Evolutionary conservation across 2,329 filamentous ascomycete species (phyloP), one percentile per base, ranked within the genome.

Genomic region (Aureobasidium pullulans): DNA sequence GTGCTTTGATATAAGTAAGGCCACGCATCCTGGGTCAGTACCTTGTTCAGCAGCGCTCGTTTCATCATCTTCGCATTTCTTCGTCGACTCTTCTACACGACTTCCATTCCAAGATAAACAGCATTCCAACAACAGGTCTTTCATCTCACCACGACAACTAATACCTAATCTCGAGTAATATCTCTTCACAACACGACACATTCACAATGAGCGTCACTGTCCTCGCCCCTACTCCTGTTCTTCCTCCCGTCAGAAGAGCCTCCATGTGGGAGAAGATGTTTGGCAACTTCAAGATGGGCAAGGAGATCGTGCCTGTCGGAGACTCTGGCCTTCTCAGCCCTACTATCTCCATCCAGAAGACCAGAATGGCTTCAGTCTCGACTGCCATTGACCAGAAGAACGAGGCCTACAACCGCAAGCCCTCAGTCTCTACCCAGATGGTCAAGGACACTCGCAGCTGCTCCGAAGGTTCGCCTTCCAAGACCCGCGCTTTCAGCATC

Each of bases 1-100:
- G 57, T 40, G 47, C 39, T 50, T 52, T 53, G 48, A 60, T 60
- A 60, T 60, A 60, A 60, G 57, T 44, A 52, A 53, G 57, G 39
- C 23, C 40, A 44, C n/a, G 29, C 39, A 23, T 44, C 57, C 40
- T 34, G 9, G 48, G 8, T 34, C 37, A 52, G 23, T 36, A 47
- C 31, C 36, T 60, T 36, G 10, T 19, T 53, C 48, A 53, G 29
- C 48, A 60, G 48, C 57, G 57, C 57, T 60, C 47, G 19, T 44
- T 44, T 36, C 19, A 42, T 49, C 44, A 43, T 50, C 46, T 43
- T 49, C 28, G 11, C 23, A 49, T 28, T 13, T 6, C 29, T 8
- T 44, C 29, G 36, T 59, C 44, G 16, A 49, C 34, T 32, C 29
- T 39, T 42, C 32, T 15, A 52, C 11, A 16, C 57, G 34, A 46